Evolutionary conservation across 331 rosid genomes (phyloP).

Genomic region (Phaseolus coccineus): DNA sequence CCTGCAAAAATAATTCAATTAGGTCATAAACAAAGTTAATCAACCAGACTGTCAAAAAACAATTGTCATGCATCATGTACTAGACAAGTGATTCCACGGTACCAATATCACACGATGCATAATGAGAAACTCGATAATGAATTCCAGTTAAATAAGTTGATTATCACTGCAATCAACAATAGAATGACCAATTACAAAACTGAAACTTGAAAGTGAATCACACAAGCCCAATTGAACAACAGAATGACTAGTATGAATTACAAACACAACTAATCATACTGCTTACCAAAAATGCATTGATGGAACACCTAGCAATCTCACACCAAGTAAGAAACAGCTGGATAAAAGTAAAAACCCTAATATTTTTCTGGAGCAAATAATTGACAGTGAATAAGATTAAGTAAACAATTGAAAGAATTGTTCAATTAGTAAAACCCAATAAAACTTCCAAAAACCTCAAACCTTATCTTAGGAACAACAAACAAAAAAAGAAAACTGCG

Average conservation of each 20-base stretch:
- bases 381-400: conserved; percentile 25
- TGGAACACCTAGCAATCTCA: conserved; percentile 35
- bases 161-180: conserved; percentile 38
- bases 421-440: conserved; percentile 36
- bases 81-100: conserved; percentile 22
- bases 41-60: conserved; percentile 26
- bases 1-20: conserved; percentile 62
- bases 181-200: conserved; percentile 25
- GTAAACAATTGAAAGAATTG: conserved; percentile 33
- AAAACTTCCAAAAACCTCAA: conserved; percentile 7
- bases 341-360: conserved; percentile 48
- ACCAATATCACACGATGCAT: background rate
- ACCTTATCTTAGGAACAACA: conserved; percentile 34
- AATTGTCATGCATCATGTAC: conserved; percentile 17
- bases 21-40: conserved; percentile 14
- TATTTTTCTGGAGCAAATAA: conserved; percentile 26
- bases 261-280: conserved; percentile 14
- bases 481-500: conserved; percentile 20
- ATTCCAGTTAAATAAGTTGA: conserved; percentile 26
- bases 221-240: conserved; percentile 35
- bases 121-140: conserved; percentile 2
- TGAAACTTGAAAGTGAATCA: conserved; percentile 25
- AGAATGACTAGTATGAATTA: background rate
- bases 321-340: conserved; percentile 30
- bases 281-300: conserved; percentile 19